A percentile compares a stretch with the other conserved stretches of the same genome.
Conservation (phyloP, 208 protist genomes). For the Crithidia bombi region DNA sequence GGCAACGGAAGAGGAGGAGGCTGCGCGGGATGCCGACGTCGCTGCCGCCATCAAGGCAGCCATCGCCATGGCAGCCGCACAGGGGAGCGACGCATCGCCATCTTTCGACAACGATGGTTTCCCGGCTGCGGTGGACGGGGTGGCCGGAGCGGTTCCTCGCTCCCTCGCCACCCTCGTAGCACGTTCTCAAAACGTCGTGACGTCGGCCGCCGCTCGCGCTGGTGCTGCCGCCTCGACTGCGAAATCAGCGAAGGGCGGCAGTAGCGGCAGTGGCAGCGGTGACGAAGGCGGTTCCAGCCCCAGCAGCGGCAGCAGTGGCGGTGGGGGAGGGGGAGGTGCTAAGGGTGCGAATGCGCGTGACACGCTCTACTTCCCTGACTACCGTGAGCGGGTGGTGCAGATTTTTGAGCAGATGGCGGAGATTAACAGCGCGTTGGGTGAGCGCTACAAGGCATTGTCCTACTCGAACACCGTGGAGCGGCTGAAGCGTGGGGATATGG, state of each 20-base stretch:
- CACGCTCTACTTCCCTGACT: conserved; percentile 66
- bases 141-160: background rate
- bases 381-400: conserved; percentile 73
- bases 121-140: background rate
- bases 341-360: conserved; percentile 21
- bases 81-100: background rate
- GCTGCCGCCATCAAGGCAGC: conserved; percentile 4
- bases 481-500: conserved; percentile 65
- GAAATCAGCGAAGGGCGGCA: conserved; percentile 1
- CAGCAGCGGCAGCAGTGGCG: conserved; percentile 3
- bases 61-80: background rate
- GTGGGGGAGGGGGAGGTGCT: background rate
- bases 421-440: conserved; percentile 78
- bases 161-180: conserved; percentile 9
- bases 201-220: background rate
- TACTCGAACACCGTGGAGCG: conserved; percentile 65
- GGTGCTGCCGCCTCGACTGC: background rate
- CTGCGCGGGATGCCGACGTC: conserved; percentile 15
- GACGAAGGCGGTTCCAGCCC: background rate
- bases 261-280: background rate
- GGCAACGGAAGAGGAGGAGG: background rate
- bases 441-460: conserved; percentile 80
- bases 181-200: conserved; percentile 9
- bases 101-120: background rate
- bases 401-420: conserved; percentile 83